Evolutionary conservation across 208 protist genomes (phyloP), one percentile per base, ranked within the genome.

Genomic region (Crithidia fasciculata): DNA sequence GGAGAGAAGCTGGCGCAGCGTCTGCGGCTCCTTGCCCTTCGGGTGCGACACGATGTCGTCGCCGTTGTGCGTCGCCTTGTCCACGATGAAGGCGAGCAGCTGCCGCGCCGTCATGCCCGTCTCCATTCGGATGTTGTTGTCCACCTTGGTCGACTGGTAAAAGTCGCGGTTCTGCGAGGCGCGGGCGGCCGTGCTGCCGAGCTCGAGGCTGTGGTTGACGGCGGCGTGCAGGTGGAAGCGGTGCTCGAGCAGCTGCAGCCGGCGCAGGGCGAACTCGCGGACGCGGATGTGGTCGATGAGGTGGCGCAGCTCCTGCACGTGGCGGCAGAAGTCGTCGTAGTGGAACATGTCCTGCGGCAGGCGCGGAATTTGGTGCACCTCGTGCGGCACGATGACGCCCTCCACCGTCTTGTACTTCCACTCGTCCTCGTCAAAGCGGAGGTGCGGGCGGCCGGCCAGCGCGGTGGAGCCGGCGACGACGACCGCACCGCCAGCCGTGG

Each of bases 101-200:
- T 98, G 95, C 16, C 96, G 89, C 36, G 95, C 89, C 39, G 92
- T 98, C 94, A 99, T 98, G 18, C 93, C 93, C 5, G 90, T 89
- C 59, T 97, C 94, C 74, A 98, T 92, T 58, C 98, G 96, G 40
- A 99, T 90, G 56, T 98, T 98, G 50, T 96, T 99, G 82, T 99
- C 98, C 18, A 99, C 96, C 68, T 99, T 99, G 16, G 88, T 90
- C 2, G 97, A 91, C 62, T 98, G 94, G 73, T 98, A 98, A 65
- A 98, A 98, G 77, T 99, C 96, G 57, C 93, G 87, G 72, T 97
- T 93, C 53, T 96, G 85, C 56, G 89, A 95, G 37, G 92, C 89
- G 53, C 89, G 89, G 19, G 81, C 84, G 4, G 90, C 83, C 4
- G 86, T 92, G 44, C 80, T 92, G 49, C 89, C 88, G 10, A 91